Base-by-base conservation (phyloP, 208 protist genomes). In the Leptomonas seymouri region DNA sequence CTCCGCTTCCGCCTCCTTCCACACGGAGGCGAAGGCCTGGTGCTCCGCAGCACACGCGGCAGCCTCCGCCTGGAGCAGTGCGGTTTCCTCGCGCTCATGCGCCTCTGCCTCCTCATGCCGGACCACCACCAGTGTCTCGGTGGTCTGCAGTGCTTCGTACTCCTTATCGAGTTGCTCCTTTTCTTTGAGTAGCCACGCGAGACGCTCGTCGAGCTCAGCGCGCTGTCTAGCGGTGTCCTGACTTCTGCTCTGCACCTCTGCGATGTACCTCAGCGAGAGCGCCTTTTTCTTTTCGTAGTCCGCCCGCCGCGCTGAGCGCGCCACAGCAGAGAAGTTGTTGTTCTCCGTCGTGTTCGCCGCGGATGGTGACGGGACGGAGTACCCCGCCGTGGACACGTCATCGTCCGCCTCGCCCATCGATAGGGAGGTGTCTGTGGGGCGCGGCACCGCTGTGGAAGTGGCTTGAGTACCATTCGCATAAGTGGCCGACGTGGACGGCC, bases 41-140 rank as follows among this genome's bases (percentile, higher is more conserved):
- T 71, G 34, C 36, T 82, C 80, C 2, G 18, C 64, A 15, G 67
- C 71, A 23, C 75, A 68, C 16, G 53, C 49, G 3, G 44, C 73
- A 0, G 60, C n/a, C 45, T 84, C 74, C 25, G 9, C 50, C 2
- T 0, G 23, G 27, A 86, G 70, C n/a, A 30, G 61, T 25, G 34
- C 46, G 45, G 44, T 39, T 56, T 76, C 71, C 42, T 76, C 71
- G 15, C 71, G 51, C 27, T 59, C 46, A 55, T 50, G 63, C 2
- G 71, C 51, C 56, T 64, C 60, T 3, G 68, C 53, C 49, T 77
- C 76, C 27, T 71, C 39, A 25, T 82, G 74, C n/a, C 74, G 56
- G n/a, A 41, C 71, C 45, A 82, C 61, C 15, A 86, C 75, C 41
- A 78, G 73, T 12, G 74, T 46, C 55, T 89, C 76, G 25, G 76